Base-by-base conservation (phyloP, 805 yeast genomes). In the Ogataea haglerorum region DNA sequence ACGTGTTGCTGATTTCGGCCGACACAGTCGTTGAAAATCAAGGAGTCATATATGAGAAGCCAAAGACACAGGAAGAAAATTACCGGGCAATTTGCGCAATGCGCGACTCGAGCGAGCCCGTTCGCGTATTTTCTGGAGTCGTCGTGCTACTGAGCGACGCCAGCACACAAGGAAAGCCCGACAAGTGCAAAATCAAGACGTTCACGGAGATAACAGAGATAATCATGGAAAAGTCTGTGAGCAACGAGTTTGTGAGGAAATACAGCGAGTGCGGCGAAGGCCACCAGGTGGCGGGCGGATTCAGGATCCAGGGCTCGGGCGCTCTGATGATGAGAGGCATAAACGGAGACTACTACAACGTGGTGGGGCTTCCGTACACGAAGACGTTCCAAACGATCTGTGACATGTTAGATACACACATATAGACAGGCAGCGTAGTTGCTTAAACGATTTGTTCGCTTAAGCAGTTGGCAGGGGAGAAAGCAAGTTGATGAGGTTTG, bases 221-320 rank as follows among this genome's bases (percentile, higher is more conserved):
- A 4, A 39, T 51, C 15, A 66, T 77, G 54, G 76, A 75, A 39
- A 47, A 63, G 7, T 42, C 56, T 1, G 61, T 80, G 10, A 69
- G 79, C 1, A 78, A 77, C 48, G 76, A 69, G n/a, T 67, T 81
- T 28, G 54, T 91, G 4, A 55, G 72, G 18, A 65, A 69, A 12
- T 91, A 91, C 59, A 82, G 85, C 9, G 71, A 70, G 2, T 65
- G 80, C 2, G 82, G 73, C 16, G 97, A 91, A 58, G 98, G 93
- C 1, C 41, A 70, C 6, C 73, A 73, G 34, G 97, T 86, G 1
- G 96, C 98, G 2, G 99, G 97, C 5, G 99, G 99, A 1, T 90
- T 86, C 65, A 80, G 80, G 52, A 80, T 84, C 44, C 98, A 91
- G 62, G 85, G 82, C 0, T 57, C 60, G 8, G 93, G 95, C 2